Evolutionary conservation across 305 asterid species (phyloP), one percentile per base, ranked within the genome.

Genomic region (Fraxinus dipetala): DNA sequence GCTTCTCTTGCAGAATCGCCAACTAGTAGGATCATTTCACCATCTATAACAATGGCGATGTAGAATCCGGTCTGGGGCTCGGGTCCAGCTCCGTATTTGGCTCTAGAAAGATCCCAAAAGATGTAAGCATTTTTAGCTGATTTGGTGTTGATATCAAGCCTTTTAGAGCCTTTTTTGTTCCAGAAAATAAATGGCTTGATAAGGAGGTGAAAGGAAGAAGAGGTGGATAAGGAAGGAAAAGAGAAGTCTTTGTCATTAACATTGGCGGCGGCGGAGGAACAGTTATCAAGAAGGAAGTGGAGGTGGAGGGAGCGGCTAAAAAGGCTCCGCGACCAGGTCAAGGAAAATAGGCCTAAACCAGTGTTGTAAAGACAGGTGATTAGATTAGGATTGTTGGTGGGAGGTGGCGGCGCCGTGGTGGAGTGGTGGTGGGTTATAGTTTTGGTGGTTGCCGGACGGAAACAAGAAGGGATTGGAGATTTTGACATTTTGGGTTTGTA

Each of bases 51-150:
- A 0, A 87, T 72, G 78, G 95, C 86, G 67, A 91, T 28, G 79
- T 84, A 83, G 87, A 85, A 91, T 10, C 91, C 91, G 59, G 91
- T 90, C 6, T 43, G n/a, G 6, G 95, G 93, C 36, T 89, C 92
- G 59, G 91, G 95, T 13, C 92, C 87, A 18, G 90, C 81, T 67
- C 91, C 91, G 56, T 89, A 90, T 81, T 85, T 89, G 43, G 92
- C 91, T 28, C 84, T 48, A 34, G 90, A 85, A 22, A 90, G 87
- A 85, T 91, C 95, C 90, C 91, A 91, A 72, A 8, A 82, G 48
- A 91, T 70, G 35, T 56, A 74, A 59, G 83, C 84, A 31, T 31
- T 59, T n/a, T 51, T 80, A 5, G 61, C 80, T 0, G 80, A 51
- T 36, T 78, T 77, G 18, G 75, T 31, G 63, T 63, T 32, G 65